A percentile compares a stretch with the other conserved stretches of the same genome.
Evolutionary conservation across 2,329 filamentous ascomycete genomes (phyloP).

Genomic region (Neophaeococcomyces mojaviensis): DNA sequence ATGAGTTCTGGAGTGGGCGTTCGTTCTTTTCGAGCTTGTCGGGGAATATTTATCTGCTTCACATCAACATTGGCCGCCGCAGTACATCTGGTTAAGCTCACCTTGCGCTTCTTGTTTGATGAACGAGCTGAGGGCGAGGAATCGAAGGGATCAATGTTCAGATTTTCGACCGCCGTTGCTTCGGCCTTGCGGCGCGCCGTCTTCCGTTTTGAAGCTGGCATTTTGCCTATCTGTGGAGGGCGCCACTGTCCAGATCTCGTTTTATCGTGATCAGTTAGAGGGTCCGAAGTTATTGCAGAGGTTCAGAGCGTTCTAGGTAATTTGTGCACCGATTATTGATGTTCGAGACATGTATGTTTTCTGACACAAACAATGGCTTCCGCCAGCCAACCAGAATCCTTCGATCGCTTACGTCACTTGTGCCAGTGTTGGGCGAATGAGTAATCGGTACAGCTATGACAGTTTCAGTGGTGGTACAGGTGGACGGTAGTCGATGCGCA

Average conservation of each 20-base stretch:
- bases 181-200: constrained; percentile 8
- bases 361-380: too few species aligned
- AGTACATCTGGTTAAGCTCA: constrained; percentile 20
- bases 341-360: too few species aligned
- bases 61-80: neutral
- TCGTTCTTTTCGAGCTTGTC: constrained; percentile 6
- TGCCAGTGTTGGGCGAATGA: too few species aligned
- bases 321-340: too few species aligned
- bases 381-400: too few species aligned
- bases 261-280: neutral
- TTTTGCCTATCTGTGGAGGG: neutral
- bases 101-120: constrained; percentile 43
- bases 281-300: neutral
- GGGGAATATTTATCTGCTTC: constrained; percentile 13
- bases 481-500: too few species aligned
- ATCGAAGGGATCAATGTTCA: constrained; percentile 39
- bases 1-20: constrained; percentile 26
- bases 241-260: constrained; percentile 1
- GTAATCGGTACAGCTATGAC: too few species aligned
- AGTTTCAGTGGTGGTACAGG: too few species aligned
- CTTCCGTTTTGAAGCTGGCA: constrained; percentile 13
- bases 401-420: too few species aligned
- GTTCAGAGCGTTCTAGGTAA: neutral
- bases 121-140: constrained; percentile 40
- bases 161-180: constrained; percentile 20